Base-by-base conservation (phyloP, 495 filamentous ascomycete genomes). In the Antarctomyces pellizariae region DNA sequence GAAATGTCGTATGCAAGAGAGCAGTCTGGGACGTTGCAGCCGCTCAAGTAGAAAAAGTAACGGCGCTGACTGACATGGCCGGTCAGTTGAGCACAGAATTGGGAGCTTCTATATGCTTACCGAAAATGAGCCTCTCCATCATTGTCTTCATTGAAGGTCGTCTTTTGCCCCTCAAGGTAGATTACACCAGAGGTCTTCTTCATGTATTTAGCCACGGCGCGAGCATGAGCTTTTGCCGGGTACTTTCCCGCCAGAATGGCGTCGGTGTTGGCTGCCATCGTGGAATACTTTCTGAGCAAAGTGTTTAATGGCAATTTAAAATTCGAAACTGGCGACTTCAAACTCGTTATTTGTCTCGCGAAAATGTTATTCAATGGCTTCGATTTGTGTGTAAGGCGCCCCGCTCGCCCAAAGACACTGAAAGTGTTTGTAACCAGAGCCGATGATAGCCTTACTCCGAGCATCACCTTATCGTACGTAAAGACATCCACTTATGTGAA, bases 41-140 rank as follows among this genome's bases (percentile, higher is more conserved):
- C 89, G 9, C 78, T 78, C 14, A 99, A 58, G 51, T 99, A 95
- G 65, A 75, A 92, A 57, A 99, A 95, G 39, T 64, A 70, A 27
- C 89, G 73, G 38, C 83, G 74, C 51, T 99, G 89, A 36, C 75
- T 74, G 37, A 27, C 25, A 13, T 30, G 27, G 16, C 30, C 31
- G 33, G 22, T 32, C 19, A 37, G 26, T 39, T 33, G 29, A 26
- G 21, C 17, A 8, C 9, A 15, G 16, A 0, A 13, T 7, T 22
- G n/a, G 26, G 14, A 4, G 9, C 7, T 15, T n/a, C n/a, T 13
- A 11, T 3, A 11, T 13, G 33, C 49, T 25, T 57, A 82, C 75
- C 76, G 59, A 38, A 89, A 89, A 0, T 64, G 76, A 44, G 66
- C 56, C 3, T 66, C 48, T 49, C 74, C 67, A 41, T 92, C 82